Evolutionary conservation across 2,329 filamentous ascomycete species (phyloP).

Genomic region (Aspergillus sp.): DNA sequence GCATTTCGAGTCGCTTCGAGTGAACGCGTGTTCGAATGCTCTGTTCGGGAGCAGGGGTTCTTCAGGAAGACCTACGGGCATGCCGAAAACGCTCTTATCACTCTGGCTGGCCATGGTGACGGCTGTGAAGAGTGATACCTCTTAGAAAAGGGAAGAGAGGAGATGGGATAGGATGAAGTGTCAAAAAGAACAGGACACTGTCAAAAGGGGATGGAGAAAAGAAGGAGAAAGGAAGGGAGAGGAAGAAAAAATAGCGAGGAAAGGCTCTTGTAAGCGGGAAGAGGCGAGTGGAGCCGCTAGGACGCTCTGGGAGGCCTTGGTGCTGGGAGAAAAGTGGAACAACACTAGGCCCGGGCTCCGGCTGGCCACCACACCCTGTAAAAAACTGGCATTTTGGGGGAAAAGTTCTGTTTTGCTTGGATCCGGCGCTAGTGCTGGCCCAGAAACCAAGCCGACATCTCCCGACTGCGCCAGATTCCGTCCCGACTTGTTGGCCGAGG

Average conservation of each 20-base stretch:
- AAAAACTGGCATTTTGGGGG: background rate
- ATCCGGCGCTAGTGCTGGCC: slow-evolving; percentile 24
- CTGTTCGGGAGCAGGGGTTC: slow-evolving; percentile 15
- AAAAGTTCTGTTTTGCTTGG: background rate
- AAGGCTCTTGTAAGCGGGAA: slow-evolving; percentile 38
- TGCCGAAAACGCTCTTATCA: slow-evolving; percentile 57
- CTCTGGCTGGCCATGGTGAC: slow-evolving; percentile 49
- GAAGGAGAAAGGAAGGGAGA: slow-evolving; percentile 45
- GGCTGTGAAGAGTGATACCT: slow-evolving; percentile 42
- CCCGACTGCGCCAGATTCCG: slow-evolving; percentile 32
- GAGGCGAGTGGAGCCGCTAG: slow-evolving; percentile 36
- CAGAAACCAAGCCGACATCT: slow-evolving; percentile 38
- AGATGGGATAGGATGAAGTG: slow-evolving; percentile 33
- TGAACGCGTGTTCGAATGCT: slow-evolving; percentile 10
- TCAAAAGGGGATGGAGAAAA: slow-evolving; percentile 37
- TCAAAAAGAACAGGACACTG: slow-evolving; percentile 33
- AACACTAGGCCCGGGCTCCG: slow-evolving; percentile 1
- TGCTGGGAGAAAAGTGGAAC: slow-evolving; percentile 2
- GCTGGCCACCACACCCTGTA: background rate
- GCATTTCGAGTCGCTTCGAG: background rate
- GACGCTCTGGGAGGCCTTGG: slow-evolving; percentile 20
- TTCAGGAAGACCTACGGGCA: slow-evolving; percentile 44
- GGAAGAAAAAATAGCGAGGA: slow-evolving; percentile 36
- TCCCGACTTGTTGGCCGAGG: slow-evolving; percentile 7
- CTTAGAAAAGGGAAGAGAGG: slow-evolving; percentile 40